These are phyloP conservation scores for Linderina pennispora DNA, from an alignment of 192 early-diverging fungal species.

Conservation along the genomic window DNA sequence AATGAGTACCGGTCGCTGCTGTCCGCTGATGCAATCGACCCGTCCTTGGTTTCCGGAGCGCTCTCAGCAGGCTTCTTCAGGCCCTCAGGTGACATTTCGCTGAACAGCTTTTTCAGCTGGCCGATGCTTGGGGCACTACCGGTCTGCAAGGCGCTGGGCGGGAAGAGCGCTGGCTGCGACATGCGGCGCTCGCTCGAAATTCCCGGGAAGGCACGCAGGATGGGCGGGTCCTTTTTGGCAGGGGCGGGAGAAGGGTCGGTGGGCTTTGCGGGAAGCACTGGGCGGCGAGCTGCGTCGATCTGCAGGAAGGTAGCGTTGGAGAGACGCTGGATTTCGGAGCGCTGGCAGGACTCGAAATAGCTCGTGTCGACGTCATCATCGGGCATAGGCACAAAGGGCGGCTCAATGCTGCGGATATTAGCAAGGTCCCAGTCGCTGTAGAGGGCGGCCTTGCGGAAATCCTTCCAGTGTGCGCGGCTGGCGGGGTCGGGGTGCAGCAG, in stretches of 20 bases:
- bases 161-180: conserved; percentile 8
- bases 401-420: conserved; percentile 64
- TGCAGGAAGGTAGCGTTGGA: conserved; percentile 56
- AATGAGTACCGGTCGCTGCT: conserved; percentile 41
- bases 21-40: conserved; percentile 3
- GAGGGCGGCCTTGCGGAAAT: conserved; percentile 65
- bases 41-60: not conserved
- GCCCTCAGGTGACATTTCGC: conserved; percentile 3
- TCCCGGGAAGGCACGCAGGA: not conserved
- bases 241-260: too few species aligned
- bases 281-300: conserved; percentile 9
- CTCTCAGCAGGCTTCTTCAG: not conserved
- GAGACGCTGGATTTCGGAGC: conserved; percentile 73
- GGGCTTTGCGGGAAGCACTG: too few species aligned
- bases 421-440: conserved; percentile 75
- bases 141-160: not conserved
- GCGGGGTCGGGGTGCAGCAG: conserved; percentile 70
- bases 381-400: conserved; percentile 81
- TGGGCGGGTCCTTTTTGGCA: not conserved
- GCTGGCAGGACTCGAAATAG: conserved; percentile 83
- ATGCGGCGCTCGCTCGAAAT: not conserved
- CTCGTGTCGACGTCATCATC: conserved; percentile 82
- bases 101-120: conserved; percentile 43
- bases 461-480: conserved; percentile 56
- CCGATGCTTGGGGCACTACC: conserved; percentile 13